A percentile compares a stretch with the other conserved stretches of the same genome.
Evolutionary conservation across 2,329 filamentous ascomycete genomes (phyloP).

Genomic region (Penicillium sclerotiorum): DNA sequence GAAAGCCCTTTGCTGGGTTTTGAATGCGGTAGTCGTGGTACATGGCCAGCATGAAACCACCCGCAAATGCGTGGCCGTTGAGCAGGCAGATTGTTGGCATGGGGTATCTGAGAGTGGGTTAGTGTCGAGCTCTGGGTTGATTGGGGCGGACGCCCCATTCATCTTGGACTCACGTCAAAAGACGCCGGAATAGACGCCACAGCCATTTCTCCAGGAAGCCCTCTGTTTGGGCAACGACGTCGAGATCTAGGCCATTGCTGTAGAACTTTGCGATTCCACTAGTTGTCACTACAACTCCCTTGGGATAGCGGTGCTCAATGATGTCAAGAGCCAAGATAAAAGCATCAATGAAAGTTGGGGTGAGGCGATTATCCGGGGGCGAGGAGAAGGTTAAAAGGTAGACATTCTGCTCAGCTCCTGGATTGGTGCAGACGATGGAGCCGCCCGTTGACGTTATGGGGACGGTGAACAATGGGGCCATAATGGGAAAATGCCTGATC

Average conservation of each 20-base stretch:
- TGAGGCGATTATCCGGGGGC: slow-evolving; percentile 75
- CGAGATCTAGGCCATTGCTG: slow-evolving; percentile 78
- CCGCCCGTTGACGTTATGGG: slow-evolving; percentile 60
- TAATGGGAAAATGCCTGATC: no score
- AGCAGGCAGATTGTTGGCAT: slow-evolving; percentile 81
- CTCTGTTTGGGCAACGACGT: slow-evolving; percentile 62
- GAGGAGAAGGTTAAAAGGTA: slow-evolving; percentile 74
- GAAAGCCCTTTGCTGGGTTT: slow-evolving; percentile 69
- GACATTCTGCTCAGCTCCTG: slow-evolving; percentile 50
- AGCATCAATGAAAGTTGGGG: slow-evolving; percentile 67
- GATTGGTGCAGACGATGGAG: slow-evolving; percentile 64
- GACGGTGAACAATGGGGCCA: slow-evolving; percentile 60
- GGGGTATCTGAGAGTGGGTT: slow-evolving; percentile 57
- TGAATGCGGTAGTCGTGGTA: slow-evolving; percentile 83
- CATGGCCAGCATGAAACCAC: slow-evolving; percentile 78
- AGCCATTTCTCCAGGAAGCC: slow-evolving; percentile 64
- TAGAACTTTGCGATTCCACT: slow-evolving; percentile 78
- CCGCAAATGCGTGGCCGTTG: slow-evolving; percentile 81
- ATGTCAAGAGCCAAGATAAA: slow-evolving; percentile 73
- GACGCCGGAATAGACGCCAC: slow-evolving; percentile 66
- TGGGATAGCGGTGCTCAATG: slow-evolving; percentile 66
- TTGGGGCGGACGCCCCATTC: not conserved
- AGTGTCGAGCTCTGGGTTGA: not conserved
- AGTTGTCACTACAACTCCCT: slow-evolving; percentile 78
- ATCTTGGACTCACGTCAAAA: slow-evolving; percentile 56